Evolutionary conservation across 176 grass and related monocot species (phyloP).

Genomic region (Zoysia japonica): DNA sequence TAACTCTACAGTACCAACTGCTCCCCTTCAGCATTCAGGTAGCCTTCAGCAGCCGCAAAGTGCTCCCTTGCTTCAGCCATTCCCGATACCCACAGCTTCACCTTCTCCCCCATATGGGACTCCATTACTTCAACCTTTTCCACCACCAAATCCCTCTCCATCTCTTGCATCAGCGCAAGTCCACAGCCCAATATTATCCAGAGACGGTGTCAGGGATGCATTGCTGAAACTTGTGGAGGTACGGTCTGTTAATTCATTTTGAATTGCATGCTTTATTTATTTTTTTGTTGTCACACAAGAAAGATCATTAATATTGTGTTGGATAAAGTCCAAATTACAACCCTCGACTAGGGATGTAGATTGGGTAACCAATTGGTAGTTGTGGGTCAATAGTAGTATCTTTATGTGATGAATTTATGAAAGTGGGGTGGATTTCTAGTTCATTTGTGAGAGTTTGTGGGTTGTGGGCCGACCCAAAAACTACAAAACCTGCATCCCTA

Average conservation of each 20-base stretch:
- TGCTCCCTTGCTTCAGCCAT: constrained; percentile 61
- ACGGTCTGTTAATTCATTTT: constrained; percentile 5
- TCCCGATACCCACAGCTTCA: constrained; percentile 42
- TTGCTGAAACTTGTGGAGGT: constrained; percentile 62
- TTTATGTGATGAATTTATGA: too few species aligned
- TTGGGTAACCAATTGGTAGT: too few species aligned
- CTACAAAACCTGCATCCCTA: too few species aligned
- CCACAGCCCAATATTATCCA: constrained; percentile 34
- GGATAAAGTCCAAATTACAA: not conserved
- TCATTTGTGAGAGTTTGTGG: too few species aligned
- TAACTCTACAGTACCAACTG: constrained; percentile 40
- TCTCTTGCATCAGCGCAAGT: constrained; percentile 48
- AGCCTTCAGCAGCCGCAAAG: constrained; percentile 43
- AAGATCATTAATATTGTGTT: not conserved
- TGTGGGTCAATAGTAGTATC: too few species aligned
- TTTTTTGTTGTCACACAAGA: not conserved
- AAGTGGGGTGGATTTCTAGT: too few species aligned
- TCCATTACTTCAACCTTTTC: constrained; percentile 57
- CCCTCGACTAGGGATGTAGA: too few species aligned
- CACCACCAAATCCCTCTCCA: constrained; percentile 45
- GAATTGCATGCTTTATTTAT: not conserved
- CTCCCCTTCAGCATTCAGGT: constrained; percentile 48
- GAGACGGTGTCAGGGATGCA: constrained; percentile 55
- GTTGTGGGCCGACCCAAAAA: too few species aligned
- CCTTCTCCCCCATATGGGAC: constrained; percentile 56